A percentile compares a stretch with the other conserved stretches of the same genome.
phyloP scores from a whole-genome alignment of 805 yeast genomes.

The Starmerella potacharoeniae region DNA sequence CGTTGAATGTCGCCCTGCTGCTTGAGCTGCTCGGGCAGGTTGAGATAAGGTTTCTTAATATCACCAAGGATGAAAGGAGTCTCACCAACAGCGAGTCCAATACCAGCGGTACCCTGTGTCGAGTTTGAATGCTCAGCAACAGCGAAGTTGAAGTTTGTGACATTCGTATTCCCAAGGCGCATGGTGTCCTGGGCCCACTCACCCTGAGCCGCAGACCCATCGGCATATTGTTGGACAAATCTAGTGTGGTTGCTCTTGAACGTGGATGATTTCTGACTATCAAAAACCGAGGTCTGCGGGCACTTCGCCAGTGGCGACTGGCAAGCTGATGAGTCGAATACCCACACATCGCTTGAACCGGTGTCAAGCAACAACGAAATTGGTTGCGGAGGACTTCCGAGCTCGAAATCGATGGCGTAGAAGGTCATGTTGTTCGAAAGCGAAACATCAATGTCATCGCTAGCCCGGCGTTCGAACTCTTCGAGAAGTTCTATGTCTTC shows the following conservation, averaged over 20 bases:
- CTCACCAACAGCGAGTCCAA: constrained; percentile 29
- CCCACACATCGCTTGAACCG: constrained; percentile 69
- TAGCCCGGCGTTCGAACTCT: neutral
- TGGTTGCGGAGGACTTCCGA: constrained; percentile 50
- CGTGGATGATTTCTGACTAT: neutral
- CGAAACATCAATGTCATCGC: neutral
- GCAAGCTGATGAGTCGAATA: constrained; percentile 31
- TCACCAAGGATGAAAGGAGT: constrained; percentile 21
- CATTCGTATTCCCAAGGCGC: constrained; percentile 37
- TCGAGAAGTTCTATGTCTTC: neutral
- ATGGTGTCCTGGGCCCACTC: constrained; percentile 47
- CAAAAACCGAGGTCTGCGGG: neutral
- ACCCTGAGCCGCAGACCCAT: neutral
- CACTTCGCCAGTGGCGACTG: constrained; percentile 25
- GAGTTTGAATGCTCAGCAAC: constrained; percentile 60
- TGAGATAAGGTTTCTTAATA: constrained; percentile 22
- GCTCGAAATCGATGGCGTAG: constrained; percentile 1
- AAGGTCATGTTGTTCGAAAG: neutral
- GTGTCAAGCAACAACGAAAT: constrained; percentile 55
- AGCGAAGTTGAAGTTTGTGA: constrained; percentile 54
- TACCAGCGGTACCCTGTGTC: constrained; percentile 42
- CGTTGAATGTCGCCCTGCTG: constrained; percentile 33
- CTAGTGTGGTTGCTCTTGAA: neutral
- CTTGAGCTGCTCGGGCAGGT: constrained; percentile 30
- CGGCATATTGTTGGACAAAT: neutral